Evolutionary conservation across 192 early-diverging fungal species (phyloP).

Genomic region (Physocladia obscura): DNA sequence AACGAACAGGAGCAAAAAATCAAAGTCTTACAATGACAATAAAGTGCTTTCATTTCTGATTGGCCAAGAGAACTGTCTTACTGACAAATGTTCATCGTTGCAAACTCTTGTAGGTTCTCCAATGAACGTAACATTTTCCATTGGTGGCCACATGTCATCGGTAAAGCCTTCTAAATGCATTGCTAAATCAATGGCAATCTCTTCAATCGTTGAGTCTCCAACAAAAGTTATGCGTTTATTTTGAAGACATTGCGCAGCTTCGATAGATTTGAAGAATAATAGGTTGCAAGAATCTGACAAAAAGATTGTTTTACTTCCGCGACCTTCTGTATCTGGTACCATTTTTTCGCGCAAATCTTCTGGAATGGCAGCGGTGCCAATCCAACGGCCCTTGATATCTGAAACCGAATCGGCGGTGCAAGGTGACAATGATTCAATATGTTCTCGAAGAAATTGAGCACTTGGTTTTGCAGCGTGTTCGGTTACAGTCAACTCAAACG

Average conservation of each 20-base stretch:
- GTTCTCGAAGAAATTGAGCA: neutral
- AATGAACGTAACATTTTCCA: neutral
- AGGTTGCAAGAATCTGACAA: neutral
- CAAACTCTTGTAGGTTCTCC: neutral
- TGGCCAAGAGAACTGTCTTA: constrained; percentile 1
- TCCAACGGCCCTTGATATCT: neutral
- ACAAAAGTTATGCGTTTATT: neutral
- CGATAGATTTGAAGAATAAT: neutral
- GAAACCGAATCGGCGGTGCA: neutral
- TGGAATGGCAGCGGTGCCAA: neutral
- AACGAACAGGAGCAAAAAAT: neutral
- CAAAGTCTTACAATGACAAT: neutral
- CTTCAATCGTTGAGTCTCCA: neutral
- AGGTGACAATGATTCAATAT: neutral
- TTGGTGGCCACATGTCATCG: neutral
- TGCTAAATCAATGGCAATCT: neutral
- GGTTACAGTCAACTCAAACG: too few relatives aligned
- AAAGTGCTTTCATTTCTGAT: neutral
- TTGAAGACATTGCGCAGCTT: neutral
- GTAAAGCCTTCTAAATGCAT: neutral
- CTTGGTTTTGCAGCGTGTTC: too few relatives aligned
- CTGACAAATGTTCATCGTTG: neutral
- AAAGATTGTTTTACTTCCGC: neutral
- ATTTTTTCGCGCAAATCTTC: neutral
- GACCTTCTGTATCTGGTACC: neutral